Evolutionary conservation across 73 alveolate species (phyloP).

Genomic region (Tetrahymena thermophila): DNA sequence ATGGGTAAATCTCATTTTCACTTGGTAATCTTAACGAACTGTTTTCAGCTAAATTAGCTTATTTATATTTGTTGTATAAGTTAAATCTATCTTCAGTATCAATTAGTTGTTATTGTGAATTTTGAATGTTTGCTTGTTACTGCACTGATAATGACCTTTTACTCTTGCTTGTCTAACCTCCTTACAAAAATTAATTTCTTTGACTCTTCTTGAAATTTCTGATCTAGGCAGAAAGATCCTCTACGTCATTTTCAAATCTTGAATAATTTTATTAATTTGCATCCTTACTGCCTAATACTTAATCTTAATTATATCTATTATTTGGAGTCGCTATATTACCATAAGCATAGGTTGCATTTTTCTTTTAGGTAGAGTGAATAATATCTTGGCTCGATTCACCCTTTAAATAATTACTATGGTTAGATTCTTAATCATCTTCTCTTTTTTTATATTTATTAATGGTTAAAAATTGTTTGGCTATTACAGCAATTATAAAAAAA

Average conservation of each 20-base stretch:
- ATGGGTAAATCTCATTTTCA: not conserved
- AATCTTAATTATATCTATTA: not conserved
- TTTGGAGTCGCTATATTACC: not conserved
- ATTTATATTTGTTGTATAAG: not conserved
- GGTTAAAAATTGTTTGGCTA: not conserved
- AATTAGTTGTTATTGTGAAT: not conserved
- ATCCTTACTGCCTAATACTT: not conserved
- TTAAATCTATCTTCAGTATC: not conserved
- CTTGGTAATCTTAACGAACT: not conserved
- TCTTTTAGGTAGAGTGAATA: not conserved
- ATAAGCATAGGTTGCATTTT: not conserved
- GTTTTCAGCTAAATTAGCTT: not conserved
- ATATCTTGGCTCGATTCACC: not conserved
- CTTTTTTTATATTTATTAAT: not conserved
- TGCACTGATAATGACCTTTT: not conserved
- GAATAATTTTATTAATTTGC: not conserved
- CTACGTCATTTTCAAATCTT: not conserved
- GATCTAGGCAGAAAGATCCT: not conserved
- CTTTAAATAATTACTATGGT: not conserved
- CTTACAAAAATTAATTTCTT: not conserved
- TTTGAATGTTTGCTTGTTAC: not conserved
- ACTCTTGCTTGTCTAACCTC: not conserved
- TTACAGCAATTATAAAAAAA: no score
- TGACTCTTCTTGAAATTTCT: not conserved
- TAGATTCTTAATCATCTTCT: not conserved